Evolutionary conservation across 108 stramenopile genomes (phyloP).

Genomic region (Craspedostauros australis): DNA sequence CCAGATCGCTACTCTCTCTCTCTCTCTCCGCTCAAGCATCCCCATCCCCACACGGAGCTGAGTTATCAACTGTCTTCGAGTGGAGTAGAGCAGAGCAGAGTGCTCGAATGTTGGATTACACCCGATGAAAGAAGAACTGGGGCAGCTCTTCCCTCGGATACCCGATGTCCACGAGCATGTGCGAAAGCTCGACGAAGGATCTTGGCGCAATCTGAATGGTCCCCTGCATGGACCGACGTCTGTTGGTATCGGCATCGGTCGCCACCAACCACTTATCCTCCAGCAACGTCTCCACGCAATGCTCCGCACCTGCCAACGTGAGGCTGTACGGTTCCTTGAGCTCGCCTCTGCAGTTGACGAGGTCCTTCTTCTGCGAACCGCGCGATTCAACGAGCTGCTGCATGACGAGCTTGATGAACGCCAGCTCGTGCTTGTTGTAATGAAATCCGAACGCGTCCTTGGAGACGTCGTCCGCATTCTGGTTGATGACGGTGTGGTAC

Average conservation of each 20-base stretch:
- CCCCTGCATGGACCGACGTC: constrained; percentile 19
- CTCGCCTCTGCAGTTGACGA: constrained; percentile 54
- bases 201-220: constrained; percentile 50
- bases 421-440: constrained; percentile 44
- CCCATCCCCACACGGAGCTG: too few relatives aligned
- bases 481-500: constrained; percentile 59
- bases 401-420: constrained; percentile 38
- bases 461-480: constrained; percentile 25
- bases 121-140: constrained; percentile 58
- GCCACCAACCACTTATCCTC: constrained; percentile 28
- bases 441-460: constrained; percentile 16
- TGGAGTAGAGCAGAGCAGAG: too few relatives aligned
- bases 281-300: constrained; percentile 9
- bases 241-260: background rate
- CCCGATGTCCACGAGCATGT: constrained; percentile 43
- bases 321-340: constrained; percentile 36
- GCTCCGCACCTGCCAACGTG: constrained; percentile 34
- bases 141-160: constrained; percentile 50
- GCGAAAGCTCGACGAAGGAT: constrained; percentile 50
- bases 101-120: too few relatives aligned
- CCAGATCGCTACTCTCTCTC: too few relatives aligned
- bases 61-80: too few relatives aligned
- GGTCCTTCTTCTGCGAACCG: constrained; percentile 26
- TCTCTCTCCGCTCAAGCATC: too few relatives aligned
- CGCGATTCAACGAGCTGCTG: constrained; percentile 36